Conservation (phyloP, 768 basidiomycete species). For the Lentinula guzmanii region DNA sequence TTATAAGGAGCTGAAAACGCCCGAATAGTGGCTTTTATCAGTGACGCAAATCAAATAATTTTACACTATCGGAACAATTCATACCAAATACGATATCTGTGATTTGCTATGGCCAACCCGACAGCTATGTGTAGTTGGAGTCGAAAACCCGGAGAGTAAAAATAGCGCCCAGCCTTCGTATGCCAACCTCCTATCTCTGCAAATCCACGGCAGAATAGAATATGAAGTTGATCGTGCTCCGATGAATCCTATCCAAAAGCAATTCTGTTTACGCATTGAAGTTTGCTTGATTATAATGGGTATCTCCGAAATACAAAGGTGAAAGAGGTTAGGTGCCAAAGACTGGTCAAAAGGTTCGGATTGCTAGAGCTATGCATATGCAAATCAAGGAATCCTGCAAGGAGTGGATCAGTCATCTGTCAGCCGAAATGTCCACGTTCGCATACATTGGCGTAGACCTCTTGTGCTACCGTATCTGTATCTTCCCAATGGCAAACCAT, state of each 20-base stretch:
- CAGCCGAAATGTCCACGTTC: not conserved
- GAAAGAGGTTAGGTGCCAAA: conserved; percentile 6
- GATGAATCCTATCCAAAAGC: not conserved
- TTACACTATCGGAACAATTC: too few species aligned
- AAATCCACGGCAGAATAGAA: not conserved
- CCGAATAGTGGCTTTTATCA: not conserved
- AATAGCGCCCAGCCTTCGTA: not conserved
- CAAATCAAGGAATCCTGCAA: conserved; percentile 66
- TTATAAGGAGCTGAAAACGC: too few species aligned
- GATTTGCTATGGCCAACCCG: too few species aligned
- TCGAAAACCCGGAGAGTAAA: not conserved
- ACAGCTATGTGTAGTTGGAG: too few species aligned
- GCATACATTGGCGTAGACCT: conserved; percentile 75
- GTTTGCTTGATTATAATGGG: conserved; percentile 1
- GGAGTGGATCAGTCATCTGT: not conserved
- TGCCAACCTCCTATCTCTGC: not conserved
- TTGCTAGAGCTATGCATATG: conserved; percentile 57
- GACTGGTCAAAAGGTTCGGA: conserved; percentile 31
- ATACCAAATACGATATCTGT: too few species aligned
- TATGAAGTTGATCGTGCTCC: not conserved
- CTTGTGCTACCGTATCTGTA: conserved; percentile 69
- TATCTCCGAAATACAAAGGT: conserved; percentile 11
- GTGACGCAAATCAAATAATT: not conserved
- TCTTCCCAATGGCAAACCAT: conserved; percentile 89
- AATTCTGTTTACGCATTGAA: too few species aligned